Conservation (phyloP, 768 basidiomycete species). For the Mycena vitilis region DNA sequence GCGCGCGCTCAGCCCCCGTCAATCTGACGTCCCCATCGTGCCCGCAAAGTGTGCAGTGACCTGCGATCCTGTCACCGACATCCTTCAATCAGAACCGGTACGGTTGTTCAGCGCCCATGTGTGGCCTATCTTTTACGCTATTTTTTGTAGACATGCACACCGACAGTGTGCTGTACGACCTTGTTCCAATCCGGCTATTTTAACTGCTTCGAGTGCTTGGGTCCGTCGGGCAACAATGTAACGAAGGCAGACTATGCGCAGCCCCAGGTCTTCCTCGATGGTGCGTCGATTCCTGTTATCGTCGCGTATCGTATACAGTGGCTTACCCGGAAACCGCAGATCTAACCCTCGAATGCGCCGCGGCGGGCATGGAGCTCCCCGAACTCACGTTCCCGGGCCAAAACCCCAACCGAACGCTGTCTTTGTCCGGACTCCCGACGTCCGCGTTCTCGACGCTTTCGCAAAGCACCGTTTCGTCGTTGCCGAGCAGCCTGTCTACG, state of each 20-base stretch:
- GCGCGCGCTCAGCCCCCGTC: slow-evolving; percentile 33
- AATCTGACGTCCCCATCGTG: slow-evolving; percentile 35
- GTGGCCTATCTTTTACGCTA: neutral
- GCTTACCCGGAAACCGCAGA: slow-evolving; percentile 5
- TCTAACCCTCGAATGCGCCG: slow-evolving; percentile 26
- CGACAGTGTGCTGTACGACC: slow-evolving; percentile 51
- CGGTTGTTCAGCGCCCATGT: neutral
- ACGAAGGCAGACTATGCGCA: slow-evolving; percentile 42
- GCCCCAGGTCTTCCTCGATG: slow-evolving; percentile 49
- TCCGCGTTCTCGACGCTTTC: neutral
- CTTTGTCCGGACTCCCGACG: slow-evolving; percentile 11
- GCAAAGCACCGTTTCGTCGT: slow-evolving; percentile 26
- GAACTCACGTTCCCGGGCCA: slow-evolving; percentile 34
- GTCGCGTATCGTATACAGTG: neutral
- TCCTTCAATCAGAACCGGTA: slow-evolving; percentile 25
- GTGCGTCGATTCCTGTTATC: slow-evolving; percentile 41
- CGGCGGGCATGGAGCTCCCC: slow-evolving; percentile 26
- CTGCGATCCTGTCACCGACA: slow-evolving; percentile 45
- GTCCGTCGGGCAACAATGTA: slow-evolving; percentile 38
- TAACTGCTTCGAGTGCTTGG: slow-evolving; percentile 56
- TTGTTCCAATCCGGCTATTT: slow-evolving; percentile 54
- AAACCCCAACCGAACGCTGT: slow-evolving; percentile 30
- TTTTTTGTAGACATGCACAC: slow-evolving; percentile 41
- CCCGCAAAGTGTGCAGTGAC: slow-evolving; percentile 47
- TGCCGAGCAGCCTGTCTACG: slow-evolving; percentile 3